Evolutionary conservation across 495 filamentous ascomycete genomes (phyloP), one percentile per base, ranked within the genome.

Genomic region (Aspergillus leporis): DNA sequence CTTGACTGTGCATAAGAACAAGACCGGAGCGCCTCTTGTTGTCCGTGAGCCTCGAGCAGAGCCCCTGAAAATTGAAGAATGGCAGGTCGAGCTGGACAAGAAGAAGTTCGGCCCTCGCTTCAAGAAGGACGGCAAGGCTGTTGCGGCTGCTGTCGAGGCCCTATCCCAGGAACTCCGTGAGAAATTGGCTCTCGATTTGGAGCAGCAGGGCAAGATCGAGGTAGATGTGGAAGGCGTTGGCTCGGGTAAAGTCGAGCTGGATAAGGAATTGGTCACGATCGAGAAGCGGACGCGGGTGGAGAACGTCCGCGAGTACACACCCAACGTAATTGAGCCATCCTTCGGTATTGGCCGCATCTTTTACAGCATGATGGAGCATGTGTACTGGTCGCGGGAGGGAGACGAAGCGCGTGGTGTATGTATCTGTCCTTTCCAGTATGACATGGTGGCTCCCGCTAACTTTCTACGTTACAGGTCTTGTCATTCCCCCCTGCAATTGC

Each of bases 241-340:
- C 38, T 78, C 78, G 53, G 84, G 85, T 56, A 86, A 83, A 67
- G 87, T 90, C 19, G 88, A 91, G 72, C 75, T 93, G 45, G 80
- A 81, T 59, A 86, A 85, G 67, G 88, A 90, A 38, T 73, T 92
- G 31, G 76, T 92, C 64, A 81, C 76, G 32, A 88, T 92, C 66
- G 86, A 87, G 74, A 87, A 85, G 78, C 79, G 82, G 43, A 91
- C 84, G 28, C 78, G 85, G 23, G 76, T 85, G 21, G 87, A 90
- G 71, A 83, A 90, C 66, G 75, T 83, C 56, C 79, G 90, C 59
- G 89, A 92, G 68, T 92, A 88, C 75, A 91, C 85, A 1, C 90
- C 90, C 28, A 92, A 91, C 62, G 88, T 93, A 28, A 92, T 93
- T 56, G 89, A 93, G 74, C 90, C 90, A 1, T 92, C 90, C 9